Percentiles rank a stretch among this genome's conserved stretches.
phyloP scores from a whole-genome alignment of 164 flowering plant species.

The Taxillus chinensis region DNA sequence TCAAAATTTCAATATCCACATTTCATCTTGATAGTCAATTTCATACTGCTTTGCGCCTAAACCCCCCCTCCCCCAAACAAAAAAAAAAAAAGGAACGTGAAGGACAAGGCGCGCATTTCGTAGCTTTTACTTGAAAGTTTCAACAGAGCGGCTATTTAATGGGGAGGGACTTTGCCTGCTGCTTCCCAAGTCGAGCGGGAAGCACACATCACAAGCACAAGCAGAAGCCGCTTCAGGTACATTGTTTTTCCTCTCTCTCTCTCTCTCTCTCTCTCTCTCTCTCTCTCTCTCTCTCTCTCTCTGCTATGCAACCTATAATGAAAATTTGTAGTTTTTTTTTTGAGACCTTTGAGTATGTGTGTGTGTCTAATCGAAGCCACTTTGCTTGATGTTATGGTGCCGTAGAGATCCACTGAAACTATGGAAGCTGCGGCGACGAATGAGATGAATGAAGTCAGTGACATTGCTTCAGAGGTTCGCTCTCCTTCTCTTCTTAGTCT shows the following conservation, averaged over 20 bases:
- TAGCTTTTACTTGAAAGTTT: conserved; percentile 29
- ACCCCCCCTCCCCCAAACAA: background rate
- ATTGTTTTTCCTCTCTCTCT: background rate
- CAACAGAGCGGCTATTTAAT: conserved; percentile 18
- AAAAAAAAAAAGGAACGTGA: background rate
- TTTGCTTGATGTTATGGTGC: background rate
- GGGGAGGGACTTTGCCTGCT: conserved; percentile 25
- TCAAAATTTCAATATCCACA: no score
- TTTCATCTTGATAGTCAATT: no score
- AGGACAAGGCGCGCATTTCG: conserved; percentile 21
- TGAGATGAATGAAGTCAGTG: conserved; percentile 11
- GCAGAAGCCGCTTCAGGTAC: conserved; percentile 15
- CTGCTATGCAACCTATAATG: background rate
- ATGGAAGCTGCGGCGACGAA: conserved; percentile 23
- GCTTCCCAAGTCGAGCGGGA: conserved; percentile 23
- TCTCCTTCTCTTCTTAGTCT: background rate
- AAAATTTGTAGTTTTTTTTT: no score
- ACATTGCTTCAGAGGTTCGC: conserved; percentile 15
- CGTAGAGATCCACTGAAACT: conserved; percentile 12
- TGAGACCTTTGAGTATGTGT: no score
- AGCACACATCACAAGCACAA: conserved; percentile 10
- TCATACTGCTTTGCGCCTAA: no score
- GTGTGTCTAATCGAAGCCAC: background rate
- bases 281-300: background rate
- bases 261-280: background rate